phyloP scores from a whole-genome alignment of 129 eudicot genomes.

The Pulicaria dysenterica region DNA sequence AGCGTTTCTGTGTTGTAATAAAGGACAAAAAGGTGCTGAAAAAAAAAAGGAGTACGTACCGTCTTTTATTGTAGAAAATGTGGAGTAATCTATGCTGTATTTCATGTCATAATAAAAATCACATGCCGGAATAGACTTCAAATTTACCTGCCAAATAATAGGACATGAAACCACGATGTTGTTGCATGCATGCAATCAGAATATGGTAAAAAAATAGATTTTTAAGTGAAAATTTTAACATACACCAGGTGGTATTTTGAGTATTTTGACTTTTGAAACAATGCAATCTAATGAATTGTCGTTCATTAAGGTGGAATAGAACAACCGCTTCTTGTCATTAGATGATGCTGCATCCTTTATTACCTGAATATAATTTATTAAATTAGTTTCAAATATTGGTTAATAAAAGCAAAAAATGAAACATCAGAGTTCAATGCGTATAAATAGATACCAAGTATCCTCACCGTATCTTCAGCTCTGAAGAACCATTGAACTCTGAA shows the following conservation, averaged over 20 bases:
- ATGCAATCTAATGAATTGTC: constrained; percentile 65
- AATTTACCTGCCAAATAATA: constrained; percentile 49
- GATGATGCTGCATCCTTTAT: constrained; percentile 46
- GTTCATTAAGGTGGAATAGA: constrained; percentile 50
- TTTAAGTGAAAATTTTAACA: constrained; percentile 23
- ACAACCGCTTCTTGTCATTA: constrained; percentile 53
- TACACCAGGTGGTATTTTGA: constrained; percentile 50
- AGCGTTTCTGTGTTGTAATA: too few species aligned
- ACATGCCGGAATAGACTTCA: constrained; percentile 50
- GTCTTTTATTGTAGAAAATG: constrained; percentile 49
- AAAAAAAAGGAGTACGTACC: constrained; percentile 35
- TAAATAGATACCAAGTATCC: constrained; percentile 28
- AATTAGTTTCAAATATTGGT: constrained; percentile 9
- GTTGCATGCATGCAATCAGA: constrained; percentile 6
- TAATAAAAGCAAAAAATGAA: constrained; percentile 16
- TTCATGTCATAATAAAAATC: constrained; percentile 68
- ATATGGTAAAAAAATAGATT: not conserved
- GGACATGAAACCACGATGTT: constrained; percentile 22
- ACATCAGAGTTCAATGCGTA: constrained; percentile 7
- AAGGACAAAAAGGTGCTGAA: not conserved
- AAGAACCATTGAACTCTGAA: constrained; percentile 65
- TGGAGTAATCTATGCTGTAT: constrained; percentile 61
- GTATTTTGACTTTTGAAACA: constrained; percentile 54
- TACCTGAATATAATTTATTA: constrained; percentile 40
- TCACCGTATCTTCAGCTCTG: constrained; percentile 63